A percentile compares a stretch with the other conserved stretches of the same genome.
Evolutionary conservation across 2,329 filamentous ascomycete species (phyloP).

Genomic region (Fusarium verrucosum): DNA sequence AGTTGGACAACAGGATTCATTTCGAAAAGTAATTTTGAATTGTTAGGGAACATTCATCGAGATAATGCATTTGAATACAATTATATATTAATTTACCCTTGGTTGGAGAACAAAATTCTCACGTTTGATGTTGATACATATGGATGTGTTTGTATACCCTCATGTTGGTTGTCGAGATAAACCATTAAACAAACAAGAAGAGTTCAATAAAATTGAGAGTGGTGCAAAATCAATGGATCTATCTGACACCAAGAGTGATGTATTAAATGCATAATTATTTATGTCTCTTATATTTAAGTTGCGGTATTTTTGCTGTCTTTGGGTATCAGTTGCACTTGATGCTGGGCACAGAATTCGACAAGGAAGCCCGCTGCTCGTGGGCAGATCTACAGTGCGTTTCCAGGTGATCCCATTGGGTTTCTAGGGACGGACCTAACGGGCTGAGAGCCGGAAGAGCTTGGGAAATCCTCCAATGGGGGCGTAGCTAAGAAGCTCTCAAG

Average conservation of each 20-base stretch:
- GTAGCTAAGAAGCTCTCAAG: conserved; percentile 20
- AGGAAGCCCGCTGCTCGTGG: neutral
- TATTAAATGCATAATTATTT: neutral
- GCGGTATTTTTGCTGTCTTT: conserved; percentile 1
- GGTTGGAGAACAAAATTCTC: neutral
- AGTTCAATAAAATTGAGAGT: neutral
- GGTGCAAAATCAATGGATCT: neutral
- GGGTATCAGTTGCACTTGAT: neutral
- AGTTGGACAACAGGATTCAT: neutral
- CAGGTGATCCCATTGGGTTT: conserved; percentile 23
- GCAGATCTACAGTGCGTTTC: conserved; percentile 11
- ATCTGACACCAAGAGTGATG: neutral
- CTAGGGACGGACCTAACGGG: conserved; percentile 24
- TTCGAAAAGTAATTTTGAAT: conserved; percentile 1
- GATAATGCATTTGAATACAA: neutral
- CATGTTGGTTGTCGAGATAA: neutral
- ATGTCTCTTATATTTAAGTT: neutral
- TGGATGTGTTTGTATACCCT: neutral
- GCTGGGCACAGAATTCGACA: neutral
- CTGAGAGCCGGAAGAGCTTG: conserved; percentile 20
- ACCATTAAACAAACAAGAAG: neutral
- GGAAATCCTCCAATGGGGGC: conserved; percentile 29
- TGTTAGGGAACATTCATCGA: neutral
- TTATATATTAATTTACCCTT: neutral
- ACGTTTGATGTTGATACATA: no score